Evolutionary conservation across 148 eudicot species (phyloP).

Genomic region (Polygonum aviculare): DNA sequence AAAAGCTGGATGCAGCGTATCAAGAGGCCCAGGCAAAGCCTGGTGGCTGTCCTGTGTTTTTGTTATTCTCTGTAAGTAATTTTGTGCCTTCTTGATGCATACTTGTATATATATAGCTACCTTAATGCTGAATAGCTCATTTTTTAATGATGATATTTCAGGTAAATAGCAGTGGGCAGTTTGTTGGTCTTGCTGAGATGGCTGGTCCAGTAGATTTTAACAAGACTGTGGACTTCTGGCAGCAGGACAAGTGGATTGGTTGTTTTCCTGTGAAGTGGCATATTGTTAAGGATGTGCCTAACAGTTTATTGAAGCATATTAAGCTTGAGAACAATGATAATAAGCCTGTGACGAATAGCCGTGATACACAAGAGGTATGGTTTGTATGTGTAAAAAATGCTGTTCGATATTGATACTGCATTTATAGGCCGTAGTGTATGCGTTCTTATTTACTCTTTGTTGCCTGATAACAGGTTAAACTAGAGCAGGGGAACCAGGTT

Average conservation of each 20-base stretch:
- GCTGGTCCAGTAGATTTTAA: slow-evolving; percentile 61
- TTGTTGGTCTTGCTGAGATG: slow-evolving; percentile 90
- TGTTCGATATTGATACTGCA: background rate
- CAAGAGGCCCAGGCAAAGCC: slow-evolving; percentile 53
- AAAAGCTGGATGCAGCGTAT: slow-evolving; percentile 78
- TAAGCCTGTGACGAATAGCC: slow-evolving; percentile 74
- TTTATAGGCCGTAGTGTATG: too few species aligned
- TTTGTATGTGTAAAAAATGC: background rate
- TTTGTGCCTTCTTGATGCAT: background rate
- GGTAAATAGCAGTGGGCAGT: slow-evolving; percentile 83
- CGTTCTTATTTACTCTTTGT: background rate
- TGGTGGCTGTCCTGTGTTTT: slow-evolving; percentile 51
- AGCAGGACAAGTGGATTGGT: slow-evolving; percentile 86
- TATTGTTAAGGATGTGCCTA: slow-evolving; percentile 78
- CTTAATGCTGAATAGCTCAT: background rate
- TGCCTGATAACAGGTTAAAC: slow-evolving; percentile 33
- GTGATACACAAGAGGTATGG: slow-evolving; percentile 86
- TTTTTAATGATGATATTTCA: slow-evolving; percentile 1
- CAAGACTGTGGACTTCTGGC: slow-evolving; percentile 76
- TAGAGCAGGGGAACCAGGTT: slow-evolving; percentile 65
- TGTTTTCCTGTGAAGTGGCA: slow-evolving; percentile 84
- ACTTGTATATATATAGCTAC: background rate
- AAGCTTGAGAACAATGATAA: slow-evolving; percentile 73
- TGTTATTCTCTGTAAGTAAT: slow-evolving; percentile 59
- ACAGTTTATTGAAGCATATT: slow-evolving; percentile 63